These are phyloP conservation scores for Sarcodon sp. DNA, from an alignment of 768 basidiomycete species.

Conservation along the genomic window DNA sequence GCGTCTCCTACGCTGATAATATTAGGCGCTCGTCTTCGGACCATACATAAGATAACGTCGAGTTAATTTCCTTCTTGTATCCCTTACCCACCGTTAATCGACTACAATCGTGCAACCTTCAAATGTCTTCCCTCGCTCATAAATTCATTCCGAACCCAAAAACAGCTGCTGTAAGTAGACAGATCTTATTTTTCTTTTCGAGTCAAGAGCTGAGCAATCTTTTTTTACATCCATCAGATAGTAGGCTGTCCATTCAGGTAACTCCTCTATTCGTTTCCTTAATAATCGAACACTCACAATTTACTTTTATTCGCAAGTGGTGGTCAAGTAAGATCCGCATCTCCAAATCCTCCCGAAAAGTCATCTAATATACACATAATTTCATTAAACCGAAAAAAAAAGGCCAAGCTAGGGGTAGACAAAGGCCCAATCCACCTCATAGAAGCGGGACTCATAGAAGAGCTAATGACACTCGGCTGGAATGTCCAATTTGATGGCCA, in stretches of 20 bases:
- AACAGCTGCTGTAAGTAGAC: slow-evolving; percentile 60
- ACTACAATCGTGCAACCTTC: too few relatives aligned
- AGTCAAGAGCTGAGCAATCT: background rate
- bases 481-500: slow-evolving; percentile 83
- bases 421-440: slow-evolving; percentile 83
- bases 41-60: too few relatives aligned
- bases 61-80: too few relatives aligned
- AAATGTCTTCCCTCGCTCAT: background rate
- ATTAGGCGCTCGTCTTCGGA: too few relatives aligned
- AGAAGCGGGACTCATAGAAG: slow-evolving; percentile 69
- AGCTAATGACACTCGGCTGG: slow-evolving; percentile 77
- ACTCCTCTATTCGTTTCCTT: slow-evolving; percentile 14
- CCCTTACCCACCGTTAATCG: too few relatives aligned
- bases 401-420: slow-evolving; percentile 77
- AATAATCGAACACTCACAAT: slow-evolving; percentile 3
- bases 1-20: too few relatives aligned
- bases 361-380: slow-evolving; percentile 4
- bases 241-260: slow-evolving; percentile 95
- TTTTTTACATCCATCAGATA: slow-evolving; percentile 34
- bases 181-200: background rate
- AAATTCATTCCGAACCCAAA: slow-evolving; percentile 53
- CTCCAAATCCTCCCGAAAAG: background rate
- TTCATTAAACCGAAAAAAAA: slow-evolving; percentile 2
- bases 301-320: slow-evolving; percentile 27
- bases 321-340: slow-evolving; percentile 39